These are phyloP conservation scores for Phyllosticta paracitricarpa DNA, from an alignment of 2,329 filamentous ascomycete species.

Conservation along the genomic window DNA sequence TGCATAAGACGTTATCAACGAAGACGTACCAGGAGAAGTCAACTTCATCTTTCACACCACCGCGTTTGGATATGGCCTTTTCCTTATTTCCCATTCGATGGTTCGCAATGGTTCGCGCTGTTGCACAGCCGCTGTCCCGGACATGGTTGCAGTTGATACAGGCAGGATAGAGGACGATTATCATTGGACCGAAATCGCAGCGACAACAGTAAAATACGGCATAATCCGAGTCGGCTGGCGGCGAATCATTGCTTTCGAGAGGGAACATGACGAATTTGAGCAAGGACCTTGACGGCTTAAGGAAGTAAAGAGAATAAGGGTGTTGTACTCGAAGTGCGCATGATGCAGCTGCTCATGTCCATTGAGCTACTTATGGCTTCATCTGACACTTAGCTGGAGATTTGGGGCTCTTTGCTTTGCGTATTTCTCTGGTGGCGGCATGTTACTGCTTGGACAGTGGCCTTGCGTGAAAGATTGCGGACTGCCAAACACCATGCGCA, in stretches of 20 bases:
- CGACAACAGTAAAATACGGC: not conserved
- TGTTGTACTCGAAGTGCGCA: not conserved
- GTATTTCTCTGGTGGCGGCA: not conserved
- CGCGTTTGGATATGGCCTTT: no score
- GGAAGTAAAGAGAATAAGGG: not conserved
- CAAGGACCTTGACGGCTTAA: not conserved
- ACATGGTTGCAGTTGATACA: not conserved
- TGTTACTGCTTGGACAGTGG: not conserved
- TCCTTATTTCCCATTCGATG: not conserved
- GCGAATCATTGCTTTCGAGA: not conserved
- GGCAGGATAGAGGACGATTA: not conserved
- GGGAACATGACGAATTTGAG: not conserved
- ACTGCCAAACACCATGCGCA: not conserved
- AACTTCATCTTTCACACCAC: no score
- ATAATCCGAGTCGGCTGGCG: not conserved
- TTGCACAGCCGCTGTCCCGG: not conserved
- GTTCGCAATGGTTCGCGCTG: not conserved
- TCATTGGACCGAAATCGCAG: constrained; percentile 1
- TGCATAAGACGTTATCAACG: no score
- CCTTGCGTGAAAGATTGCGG: not conserved
- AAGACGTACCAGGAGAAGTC: no score
- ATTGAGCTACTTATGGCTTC: no score
- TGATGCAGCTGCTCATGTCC: not conserved
- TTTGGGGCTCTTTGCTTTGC: not conserved
- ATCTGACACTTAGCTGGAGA: not conserved